Conservation (phyloP, 495 filamentous ascomycete genomes). For the Tuber calosporum region DNA sequence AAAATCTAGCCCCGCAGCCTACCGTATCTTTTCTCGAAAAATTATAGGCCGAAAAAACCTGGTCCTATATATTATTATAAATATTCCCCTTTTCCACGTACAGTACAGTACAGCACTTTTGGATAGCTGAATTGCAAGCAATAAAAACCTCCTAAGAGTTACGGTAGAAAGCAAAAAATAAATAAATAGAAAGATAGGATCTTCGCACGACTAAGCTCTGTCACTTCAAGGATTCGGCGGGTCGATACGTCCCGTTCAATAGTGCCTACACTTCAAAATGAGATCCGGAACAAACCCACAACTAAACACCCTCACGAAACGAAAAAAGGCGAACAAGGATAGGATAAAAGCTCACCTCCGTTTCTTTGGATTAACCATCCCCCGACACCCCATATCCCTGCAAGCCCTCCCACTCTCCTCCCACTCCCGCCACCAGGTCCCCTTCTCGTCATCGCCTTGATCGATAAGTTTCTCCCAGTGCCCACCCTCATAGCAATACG, state of each 20-base stretch:
- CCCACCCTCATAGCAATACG: constrained; percentile 16
- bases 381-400: constrained; percentile 12
- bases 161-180: not conserved
- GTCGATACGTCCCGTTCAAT: not conserved
- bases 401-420: constrained; percentile 15
- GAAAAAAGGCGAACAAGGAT: not conserved
- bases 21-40: not conserved
- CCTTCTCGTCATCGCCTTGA: not conserved
- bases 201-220: not conserved
- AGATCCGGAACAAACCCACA: not conserved
- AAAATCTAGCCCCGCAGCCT: not conserved
- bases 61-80: not conserved
- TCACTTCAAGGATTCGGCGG: not conserved
- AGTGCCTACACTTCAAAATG: not conserved
- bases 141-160: not conserved
- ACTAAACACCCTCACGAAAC: not conserved
- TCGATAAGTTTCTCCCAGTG: constrained; percentile 15
- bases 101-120: not conserved
- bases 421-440: constrained; percentile 17
- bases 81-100: not conserved
- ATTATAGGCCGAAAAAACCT: not conserved
- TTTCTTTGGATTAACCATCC: constrained; percentile 4
- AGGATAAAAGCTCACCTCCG: not conserved
- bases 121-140: not conserved
- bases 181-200: not conserved